Base-by-base conservation (phyloP, 371 early-diverging fungal genomes). In the Mucor racemosus region DNA sequence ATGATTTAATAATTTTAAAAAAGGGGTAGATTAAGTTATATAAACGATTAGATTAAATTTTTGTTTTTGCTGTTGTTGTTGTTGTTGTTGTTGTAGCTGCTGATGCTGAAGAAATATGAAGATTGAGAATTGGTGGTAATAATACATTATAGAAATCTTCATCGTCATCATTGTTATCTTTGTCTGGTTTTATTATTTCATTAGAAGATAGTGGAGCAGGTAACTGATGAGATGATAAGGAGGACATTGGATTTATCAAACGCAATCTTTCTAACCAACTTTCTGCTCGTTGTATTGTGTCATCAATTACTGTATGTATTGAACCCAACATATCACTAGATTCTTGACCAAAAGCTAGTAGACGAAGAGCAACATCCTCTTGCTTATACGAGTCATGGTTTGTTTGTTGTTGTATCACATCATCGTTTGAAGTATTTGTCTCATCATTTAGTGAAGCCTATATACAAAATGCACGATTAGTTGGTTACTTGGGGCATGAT, bases 221-320 rank as follows among this genome's bases (percentile, higher is more conserved):
- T 36, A 36, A 34, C 14, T 44, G 36, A 38, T 36, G 46, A n/a
- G 33, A 3, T 26, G 10, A 21, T 58, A 38, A 54, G 21, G 40
- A 41, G 14, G 58, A 63, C 11, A 63, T 63, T 1, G 67, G 67
- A 19, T 66, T 60, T 26, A 76, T 60, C 50, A 68, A 67, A 57
- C 81, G 78, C 10, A 88, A 71, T 58, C 79, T 76, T 31, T 82
- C 86, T 64, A 87, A 71, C 92, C 91, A 91, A 58, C 82, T 69
- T 76, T 95, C 94, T n/a, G 94, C 96, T 44, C 91, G 87, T 36
- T 80, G 81, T 15, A 94, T 85, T 6, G 93, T 90, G 42, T 91
- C 88, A 33, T 83, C 77, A 75, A 95, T 94, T 7, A 97, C 88
- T 31, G 72, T 70, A 33, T 88, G 82, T 9, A 97, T 88, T 13